phyloP scores from a whole-genome alignment of 169 alveolate genomes.

The Plasmodium malariae region DNA sequence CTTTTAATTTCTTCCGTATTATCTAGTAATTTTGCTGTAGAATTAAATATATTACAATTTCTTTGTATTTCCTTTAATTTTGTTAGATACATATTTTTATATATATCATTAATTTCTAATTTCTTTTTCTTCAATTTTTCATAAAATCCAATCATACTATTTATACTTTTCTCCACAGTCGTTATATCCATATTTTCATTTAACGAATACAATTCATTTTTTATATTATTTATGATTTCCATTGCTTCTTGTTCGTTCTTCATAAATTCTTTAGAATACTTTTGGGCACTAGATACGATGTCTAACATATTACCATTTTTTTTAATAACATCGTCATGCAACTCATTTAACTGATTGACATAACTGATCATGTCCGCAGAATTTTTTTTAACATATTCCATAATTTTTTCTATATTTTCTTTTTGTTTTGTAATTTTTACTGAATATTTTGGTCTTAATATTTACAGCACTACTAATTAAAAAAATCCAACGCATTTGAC shows the following conservation, averaged over 20 bases:
- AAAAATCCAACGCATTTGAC: conserved; percentile 16
- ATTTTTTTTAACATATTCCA: conserved; percentile 12
- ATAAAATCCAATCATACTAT: neutral
- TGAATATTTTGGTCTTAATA: neutral
- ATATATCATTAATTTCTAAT: conserved; percentile 5
- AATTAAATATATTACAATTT: neutral
- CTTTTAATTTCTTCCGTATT: neutral
- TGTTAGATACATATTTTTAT: conserved; percentile 6
- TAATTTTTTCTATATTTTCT: neutral
- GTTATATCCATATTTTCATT: neutral
- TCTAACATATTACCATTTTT: conserved; percentile 1
- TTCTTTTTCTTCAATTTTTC: conserved; percentile 5
- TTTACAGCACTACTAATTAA: conserved; percentile 20
- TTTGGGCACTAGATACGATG: conserved; percentile 7
- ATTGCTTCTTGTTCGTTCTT: conserved; percentile 2
- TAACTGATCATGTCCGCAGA: neutral
- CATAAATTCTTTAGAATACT: conserved; percentile 12
- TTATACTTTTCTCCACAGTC: neutral
- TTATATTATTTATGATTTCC: neutral
- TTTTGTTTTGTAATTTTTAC: conserved; percentile 10
- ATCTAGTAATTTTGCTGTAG: neutral
- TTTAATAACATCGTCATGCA: neutral
- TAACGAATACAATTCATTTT: conserved; percentile 9
- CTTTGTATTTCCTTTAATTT: conserved; percentile 17
- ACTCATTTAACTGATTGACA: neutral